Conservation (phyloP, 495 filamentous ascomycete species). For the Daldinia loculata region DNA sequence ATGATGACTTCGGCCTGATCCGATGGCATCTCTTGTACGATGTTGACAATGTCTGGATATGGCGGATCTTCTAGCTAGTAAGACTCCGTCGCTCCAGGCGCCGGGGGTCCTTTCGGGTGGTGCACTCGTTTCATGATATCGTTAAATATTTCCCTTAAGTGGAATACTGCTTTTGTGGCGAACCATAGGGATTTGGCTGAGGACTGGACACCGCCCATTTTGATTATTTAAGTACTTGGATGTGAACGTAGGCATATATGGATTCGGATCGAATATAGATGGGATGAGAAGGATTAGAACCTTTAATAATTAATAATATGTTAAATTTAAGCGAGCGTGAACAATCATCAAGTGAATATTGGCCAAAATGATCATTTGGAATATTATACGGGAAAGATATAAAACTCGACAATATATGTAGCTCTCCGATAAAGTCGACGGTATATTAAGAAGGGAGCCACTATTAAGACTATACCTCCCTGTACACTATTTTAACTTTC, state of each 20-base stretch:
- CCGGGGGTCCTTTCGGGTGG: slow-evolving; percentile 48
- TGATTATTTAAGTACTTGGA: background rate
- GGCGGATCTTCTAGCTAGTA: slow-evolving; percentile 68
- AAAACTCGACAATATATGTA: background rate
- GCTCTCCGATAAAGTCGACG: background rate
- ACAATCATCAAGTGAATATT: background rate
- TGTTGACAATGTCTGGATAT: slow-evolving; percentile 57
- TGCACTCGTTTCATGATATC: slow-evolving; percentile 35
- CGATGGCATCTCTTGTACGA: slow-evolving; percentile 55
- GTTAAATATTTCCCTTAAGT: slow-evolving; percentile 19
- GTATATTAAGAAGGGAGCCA: background rate
- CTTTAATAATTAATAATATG: background rate
- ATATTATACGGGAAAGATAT: background rate
- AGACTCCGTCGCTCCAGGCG: slow-evolving; percentile 60
- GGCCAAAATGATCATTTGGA: background rate
- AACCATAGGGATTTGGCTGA: slow-evolving; percentile 22
- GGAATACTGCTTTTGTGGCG: slow-evolving; percentile 8
- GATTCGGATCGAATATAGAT: background rate
- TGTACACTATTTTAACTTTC: background rate
- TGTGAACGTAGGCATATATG: background rate
- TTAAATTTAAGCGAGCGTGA: background rate
- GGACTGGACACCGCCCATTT: slow-evolving; percentile 46
- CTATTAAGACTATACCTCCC: background rate
- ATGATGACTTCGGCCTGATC: slow-evolving; percentile 60
- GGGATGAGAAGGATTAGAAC: background rate